A percentile compares a stretch with the other conserved stretches of the same genome.
phyloP scores from a whole-genome alignment of 352 stramenopile species.

The Phytopythium aichiense region DNA sequence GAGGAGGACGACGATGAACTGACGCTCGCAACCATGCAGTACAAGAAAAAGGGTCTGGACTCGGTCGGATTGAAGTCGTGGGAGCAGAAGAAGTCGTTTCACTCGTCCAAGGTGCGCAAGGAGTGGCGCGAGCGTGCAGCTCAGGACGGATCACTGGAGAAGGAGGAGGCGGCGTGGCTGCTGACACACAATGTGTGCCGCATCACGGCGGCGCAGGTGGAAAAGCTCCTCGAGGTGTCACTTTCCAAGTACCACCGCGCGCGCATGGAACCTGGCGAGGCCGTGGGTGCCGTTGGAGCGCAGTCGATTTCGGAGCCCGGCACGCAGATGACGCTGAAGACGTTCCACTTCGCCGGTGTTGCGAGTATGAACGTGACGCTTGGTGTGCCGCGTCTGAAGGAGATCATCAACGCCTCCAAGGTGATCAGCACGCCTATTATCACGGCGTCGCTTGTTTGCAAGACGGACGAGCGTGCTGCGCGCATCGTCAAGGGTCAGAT shows the following conservation, averaged over 20 bases:
- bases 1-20: slow-evolving; percentile 49
- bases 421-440: slow-evolving; percentile 99
- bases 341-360: slow-evolving; percentile 99
- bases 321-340: slow-evolving; percentile 98
- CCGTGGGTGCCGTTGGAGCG: slow-evolving; percentile 95
- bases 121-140: slow-evolving; percentile 57
- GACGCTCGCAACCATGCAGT: slow-evolving; percentile 38
- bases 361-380: slow-evolving; percentile 99
- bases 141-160: slow-evolving; percentile 44
- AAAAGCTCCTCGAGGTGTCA: slow-evolving; percentile 71
- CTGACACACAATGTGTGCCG: slow-evolving; percentile 91
- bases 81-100: slow-evolving; percentile 49
- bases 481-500: slow-evolving; percentile 98
- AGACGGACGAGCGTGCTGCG: slow-evolving; percentile 95
- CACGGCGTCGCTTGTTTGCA: slow-evolving; percentile 95
- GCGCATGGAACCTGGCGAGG: slow-evolving; percentile 94
- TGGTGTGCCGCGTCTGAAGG: slow-evolving; percentile 98
- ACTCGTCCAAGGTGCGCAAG: slow-evolving; percentile 33
- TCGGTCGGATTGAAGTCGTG: slow-evolving; percentile 54
- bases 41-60: slow-evolving; percentile 67
- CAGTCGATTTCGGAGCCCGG: slow-evolving; percentile 97
- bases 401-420: slow-evolving; percentile 97
- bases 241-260: slow-evolving; percentile 86
- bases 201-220: slow-evolving; percentile 77
- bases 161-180: slow-evolving; percentile 74